Evolutionary conservation across 148 eudicot genomes (phyloP).

Genomic region (Rhododendron vialii): DNA sequence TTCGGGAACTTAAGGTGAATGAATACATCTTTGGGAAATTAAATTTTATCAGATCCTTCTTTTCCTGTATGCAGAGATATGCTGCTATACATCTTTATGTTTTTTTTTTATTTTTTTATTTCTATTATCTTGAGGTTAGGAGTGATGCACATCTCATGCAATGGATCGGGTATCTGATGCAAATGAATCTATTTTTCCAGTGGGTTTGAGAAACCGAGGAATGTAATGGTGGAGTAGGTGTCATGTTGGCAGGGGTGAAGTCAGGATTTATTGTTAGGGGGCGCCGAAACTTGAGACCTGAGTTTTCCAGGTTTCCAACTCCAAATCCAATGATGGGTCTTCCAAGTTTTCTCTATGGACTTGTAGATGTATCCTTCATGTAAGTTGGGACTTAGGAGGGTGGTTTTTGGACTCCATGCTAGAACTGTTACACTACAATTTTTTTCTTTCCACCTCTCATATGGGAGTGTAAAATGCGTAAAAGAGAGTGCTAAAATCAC

Average conservation of each 20-base stretch:
- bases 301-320: background rate
- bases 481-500: background rate
- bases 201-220: background rate
- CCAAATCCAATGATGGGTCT: background rate
- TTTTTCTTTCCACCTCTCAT: background rate
- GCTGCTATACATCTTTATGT: background rate
- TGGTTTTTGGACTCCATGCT: background rate
- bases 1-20: slow-evolving; percentile 83
- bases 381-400: background rate
- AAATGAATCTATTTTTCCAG: background rate
- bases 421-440: background rate
- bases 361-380: background rate
- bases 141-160: background rate
- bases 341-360: background rate
- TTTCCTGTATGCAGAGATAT: background rate
- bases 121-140: background rate
- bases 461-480: background rate
- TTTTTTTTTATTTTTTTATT: background rate
- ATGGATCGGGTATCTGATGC: background rate
- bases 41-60: background rate
- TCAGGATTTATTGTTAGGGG: background rate
- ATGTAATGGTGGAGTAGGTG: background rate
- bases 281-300: background rate
- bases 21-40: background rate
- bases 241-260: background rate